These are phyloP conservation scores for Ligustrum vulgare DNA, from an alignment of 257 asterid species.

Conservation along the genomic window DNA sequence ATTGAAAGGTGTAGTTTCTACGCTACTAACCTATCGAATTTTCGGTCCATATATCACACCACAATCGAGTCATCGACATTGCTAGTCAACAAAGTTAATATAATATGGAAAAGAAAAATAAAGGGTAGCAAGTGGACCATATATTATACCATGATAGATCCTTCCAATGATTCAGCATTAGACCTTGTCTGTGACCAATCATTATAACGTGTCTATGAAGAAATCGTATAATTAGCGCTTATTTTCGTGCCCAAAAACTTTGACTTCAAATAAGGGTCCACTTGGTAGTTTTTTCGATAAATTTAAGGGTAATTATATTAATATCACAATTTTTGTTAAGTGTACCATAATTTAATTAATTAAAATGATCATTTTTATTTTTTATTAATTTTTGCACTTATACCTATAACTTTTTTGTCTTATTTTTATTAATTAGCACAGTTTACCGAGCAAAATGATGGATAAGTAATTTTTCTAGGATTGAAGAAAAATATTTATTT, in stretches of 20 bases:
- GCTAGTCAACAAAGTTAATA: neutral
- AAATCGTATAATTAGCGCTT: neutral
- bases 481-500: no score
- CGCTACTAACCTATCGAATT: slow-evolving; percentile 25
- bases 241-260: neutral
- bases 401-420: no score
- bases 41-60: slow-evolving; percentile 22
- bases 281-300: no score
- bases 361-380: no score
- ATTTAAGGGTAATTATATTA: no score
- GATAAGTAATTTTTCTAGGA: no score
- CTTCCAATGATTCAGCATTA: slow-evolving; percentile 29
- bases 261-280: no score
- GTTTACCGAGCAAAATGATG: no score
- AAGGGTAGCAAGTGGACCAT: slow-evolving; percentile 23
- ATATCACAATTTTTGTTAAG: no score
- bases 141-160: slow-evolving; percentile 22
- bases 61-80: neutral
- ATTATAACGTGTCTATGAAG: slow-evolving; percentile 24
- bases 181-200: slow-evolving; percentile 24
- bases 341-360: no score
- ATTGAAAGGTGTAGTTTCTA: slow-evolving; percentile 26
- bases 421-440: no score
- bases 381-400: no score
- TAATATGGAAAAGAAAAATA: neutral